Percentiles rank a stretch among this genome's conserved stretches.
Evolutionary conservation across 345 rosid species (phyloP).

Genomic region (Trapa incisa): DNA sequence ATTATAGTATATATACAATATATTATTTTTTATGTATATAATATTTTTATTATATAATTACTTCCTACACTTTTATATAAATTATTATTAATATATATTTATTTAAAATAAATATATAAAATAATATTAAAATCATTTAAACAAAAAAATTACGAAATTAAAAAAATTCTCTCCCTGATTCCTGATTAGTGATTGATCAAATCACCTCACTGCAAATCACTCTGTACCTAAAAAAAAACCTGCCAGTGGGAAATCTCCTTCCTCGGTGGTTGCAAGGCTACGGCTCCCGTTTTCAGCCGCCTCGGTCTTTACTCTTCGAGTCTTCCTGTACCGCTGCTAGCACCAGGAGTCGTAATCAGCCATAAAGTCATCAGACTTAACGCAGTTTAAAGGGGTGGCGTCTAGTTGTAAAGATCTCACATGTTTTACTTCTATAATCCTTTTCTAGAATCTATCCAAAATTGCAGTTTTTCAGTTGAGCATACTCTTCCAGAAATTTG

Average conservation of each 20-base stretch:
- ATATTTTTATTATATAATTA: no score
- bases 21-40: no score
- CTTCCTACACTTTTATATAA: no score
- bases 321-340: not conserved
- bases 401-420: not conserved
- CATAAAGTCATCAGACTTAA: not conserved
- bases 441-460: no score
- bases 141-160: no score
- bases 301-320: conserved; percentile 10
- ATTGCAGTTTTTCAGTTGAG: no score
- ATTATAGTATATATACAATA: no score
- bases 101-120: no score
- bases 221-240: conserved; percentile 51
- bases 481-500: no score
- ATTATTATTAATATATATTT: no score
- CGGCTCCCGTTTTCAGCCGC: conserved; percentile 12
- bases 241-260: conserved; percentile 37
- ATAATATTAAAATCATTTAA: no score
- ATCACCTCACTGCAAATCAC: conserved; percentile 42
- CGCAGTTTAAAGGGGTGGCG: conserved; percentile 2
- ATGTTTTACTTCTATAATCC: not conserved
- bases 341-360: not conserved
- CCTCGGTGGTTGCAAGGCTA: conserved; percentile 23
- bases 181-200: not conserved
- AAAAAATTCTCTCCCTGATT: no score